Evolutionary conservation across 108 stramenopile species (phyloP).

Genomic region (Phaeodactylum tricornutum): DNA sequence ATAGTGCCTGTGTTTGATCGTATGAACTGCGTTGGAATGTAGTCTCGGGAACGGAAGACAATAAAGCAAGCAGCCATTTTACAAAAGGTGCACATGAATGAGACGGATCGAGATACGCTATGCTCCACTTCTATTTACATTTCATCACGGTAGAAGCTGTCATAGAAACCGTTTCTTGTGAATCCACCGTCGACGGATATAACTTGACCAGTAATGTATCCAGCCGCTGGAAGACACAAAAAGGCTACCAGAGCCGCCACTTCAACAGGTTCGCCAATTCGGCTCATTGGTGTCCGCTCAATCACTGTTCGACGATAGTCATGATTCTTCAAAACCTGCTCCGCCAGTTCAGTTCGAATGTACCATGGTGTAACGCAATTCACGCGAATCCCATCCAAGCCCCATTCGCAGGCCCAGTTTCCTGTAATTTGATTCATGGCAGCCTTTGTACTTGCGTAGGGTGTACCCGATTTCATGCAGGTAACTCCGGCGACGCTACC

Average conservation of each 20-base stretch:
- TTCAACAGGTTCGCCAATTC: slow-evolving; percentile 73
- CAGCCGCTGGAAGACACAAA: slow-evolving; percentile 71
- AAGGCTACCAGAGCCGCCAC: slow-evolving; percentile 85
- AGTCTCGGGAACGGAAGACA: too few species aligned
- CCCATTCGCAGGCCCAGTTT: slow-evolving; percentile 87
- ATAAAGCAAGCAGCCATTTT: too few species aligned
- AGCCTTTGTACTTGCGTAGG: slow-evolving; percentile 83
- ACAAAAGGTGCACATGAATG: too few species aligned
- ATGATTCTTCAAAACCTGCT: slow-evolving; percentile 70
- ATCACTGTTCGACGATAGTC: slow-evolving; percentile 56
- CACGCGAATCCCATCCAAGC: slow-evolving; percentile 71
- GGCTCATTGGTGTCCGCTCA: slow-evolving; percentile 63
- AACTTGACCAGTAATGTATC: slow-evolving; percentile 91
- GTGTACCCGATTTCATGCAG: slow-evolving; percentile 80
- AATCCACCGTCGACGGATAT: slow-evolving; percentile 90
- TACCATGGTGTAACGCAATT: slow-evolving; percentile 83
- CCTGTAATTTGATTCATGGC: slow-evolving; percentile 95
- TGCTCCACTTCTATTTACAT: too few species aligned
- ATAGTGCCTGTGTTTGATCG: too few species aligned
- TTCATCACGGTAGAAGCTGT: slow-evolving; percentile 43
- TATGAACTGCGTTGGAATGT: too few species aligned
- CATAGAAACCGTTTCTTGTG: slow-evolving; percentile 39
- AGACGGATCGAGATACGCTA: too few species aligned
- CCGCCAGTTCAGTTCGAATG: slow-evolving; percentile 63
- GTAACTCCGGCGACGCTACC: slow-evolving; percentile 88